Percentiles rank a stretch among this genome's conserved stretches.
These are phyloP conservation scores for Metschnikowia matae DNA, from an alignment of 805 yeast genomes.

Conservation along the genomic window DNA sequence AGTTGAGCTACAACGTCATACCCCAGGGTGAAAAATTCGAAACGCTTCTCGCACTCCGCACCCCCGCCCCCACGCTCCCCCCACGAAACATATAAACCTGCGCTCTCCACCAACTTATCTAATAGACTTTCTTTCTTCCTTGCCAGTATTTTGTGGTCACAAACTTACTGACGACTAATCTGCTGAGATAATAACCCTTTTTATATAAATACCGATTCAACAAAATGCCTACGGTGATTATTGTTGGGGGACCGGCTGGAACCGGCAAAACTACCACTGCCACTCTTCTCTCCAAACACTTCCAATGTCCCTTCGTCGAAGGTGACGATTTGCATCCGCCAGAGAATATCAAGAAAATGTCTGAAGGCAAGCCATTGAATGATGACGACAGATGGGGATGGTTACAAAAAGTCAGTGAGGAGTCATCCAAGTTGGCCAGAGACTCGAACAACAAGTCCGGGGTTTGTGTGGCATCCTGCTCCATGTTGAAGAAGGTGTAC, in stretches of 20 bases:
- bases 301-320: slow-evolving; percentile 62
- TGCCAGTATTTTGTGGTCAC: neutral
- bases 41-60: neutral
- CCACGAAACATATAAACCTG: neutral
- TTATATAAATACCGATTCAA: neutral
- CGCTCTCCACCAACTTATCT: neutral
- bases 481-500: slow-evolving; percentile 73
- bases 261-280: slow-evolving; percentile 90
- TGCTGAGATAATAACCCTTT: no score
- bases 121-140: neutral
- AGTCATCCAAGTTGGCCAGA: slow-evolving; percentile 37
- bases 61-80: slow-evolving; percentile 7
- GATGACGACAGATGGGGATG: slow-evolving; percentile 95
- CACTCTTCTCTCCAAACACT: slow-evolving; percentile 40
- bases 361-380: slow-evolving; percentile 68
- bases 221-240: slow-evolving; percentile 35
- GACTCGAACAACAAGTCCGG: slow-evolving; percentile 19
- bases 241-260: slow-evolving; percentile 95
- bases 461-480: slow-evolving; percentile 68
- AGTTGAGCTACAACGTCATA: no score
- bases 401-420: slow-evolving; percentile 52
- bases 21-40: neutral
- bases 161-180: no score
- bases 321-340: slow-evolving; percentile 81
- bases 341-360: slow-evolving; percentile 77